Evolutionary conservation across 164 flowering plant genomes (phyloP), one percentile per base, ranked within the genome.

Genomic region (Magnolia kwangsiensis): DNA sequence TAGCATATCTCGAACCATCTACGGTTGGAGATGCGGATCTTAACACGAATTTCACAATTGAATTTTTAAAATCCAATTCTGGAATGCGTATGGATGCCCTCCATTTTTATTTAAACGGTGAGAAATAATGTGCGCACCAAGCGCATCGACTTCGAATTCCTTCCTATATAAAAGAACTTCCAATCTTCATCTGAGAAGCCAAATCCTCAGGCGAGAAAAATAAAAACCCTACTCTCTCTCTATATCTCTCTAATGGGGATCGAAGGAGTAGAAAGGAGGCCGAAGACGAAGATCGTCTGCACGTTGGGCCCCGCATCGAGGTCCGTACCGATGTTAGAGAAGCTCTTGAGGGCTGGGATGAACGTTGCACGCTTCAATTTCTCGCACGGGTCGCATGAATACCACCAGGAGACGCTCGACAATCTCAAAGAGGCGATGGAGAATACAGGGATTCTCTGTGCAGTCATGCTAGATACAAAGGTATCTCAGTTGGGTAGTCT

Each of bases 351-450:
- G 67, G 97, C 95, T 0, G 97, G 97, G 19, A 89, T 92, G 97
- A 90, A 87, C 81, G 97, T 92, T n/a, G 93, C 94, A 1, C 84
- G 97, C 9, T 92, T 92, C 85, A 92, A 92, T 84, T 92, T 90
- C 88, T 90, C 94, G 1, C 97, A 92, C 55, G 97, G 97, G 67
- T 88, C 94, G 10, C 93, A 90, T 70, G 91, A 75, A 2, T 92
- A 92, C 73, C 97, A 90, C 24, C 91, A 87, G 72, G 91, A 88
- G 72, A 87, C 90, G 68, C 86, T 88, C 14, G 82, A 87, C 37
- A 92, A 92, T 73, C 93, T 92, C 73, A 76, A 80, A n/a, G 51
- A 71, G 29, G 97, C 88, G 67, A 90, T 90, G 93, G 81, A 82
- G 49, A 85, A 83, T 73, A 90, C 97, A 63, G 93, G 94, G 27